Conservation (phyloP, 768 basidiomycete genomes). For the Serendipita sp. region DNA sequence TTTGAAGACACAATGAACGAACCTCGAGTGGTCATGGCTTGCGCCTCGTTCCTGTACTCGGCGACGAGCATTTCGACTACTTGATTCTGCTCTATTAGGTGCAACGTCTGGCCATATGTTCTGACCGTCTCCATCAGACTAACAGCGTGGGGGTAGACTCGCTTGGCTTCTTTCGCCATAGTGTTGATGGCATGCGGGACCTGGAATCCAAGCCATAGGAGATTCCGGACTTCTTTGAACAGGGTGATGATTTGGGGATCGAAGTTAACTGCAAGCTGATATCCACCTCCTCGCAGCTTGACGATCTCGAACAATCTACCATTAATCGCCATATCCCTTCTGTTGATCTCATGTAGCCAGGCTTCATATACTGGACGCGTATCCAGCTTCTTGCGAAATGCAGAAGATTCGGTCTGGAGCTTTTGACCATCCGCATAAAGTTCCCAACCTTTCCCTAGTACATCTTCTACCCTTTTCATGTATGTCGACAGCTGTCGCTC, state of each 20-base stretch:
- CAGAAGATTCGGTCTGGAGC: constrained; percentile 75
- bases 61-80: constrained; percentile 91
- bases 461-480: constrained; percentile 98
- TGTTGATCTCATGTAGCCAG: constrained; percentile 90
- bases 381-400: constrained; percentile 93
- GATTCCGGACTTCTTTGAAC: constrained; percentile 94
- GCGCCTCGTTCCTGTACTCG: constrained; percentile 83
- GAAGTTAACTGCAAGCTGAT: constrained; percentile 89
- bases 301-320: constrained; percentile 90
- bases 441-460: constrained; percentile 96
- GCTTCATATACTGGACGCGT: constrained; percentile 89
- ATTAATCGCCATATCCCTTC: constrained; percentile 79
- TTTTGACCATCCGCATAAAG: constrained; percentile 98
- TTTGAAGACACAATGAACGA: constrained; percentile 15
- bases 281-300: constrained; percentile 48
- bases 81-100: constrained; percentile 77
- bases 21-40: constrained; percentile 88
- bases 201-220: constrained; percentile 90
- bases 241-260: constrained; percentile 96
- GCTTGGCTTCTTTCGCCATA: constrained; percentile 96
- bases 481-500: constrained; percentile 89
- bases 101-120: constrained; percentile 90
- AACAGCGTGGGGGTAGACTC: constrained; percentile 96
- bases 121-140: constrained; percentile 98
- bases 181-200: constrained; percentile 90